phyloP scores from a whole-genome alignment of 805 yeast species.

The Starmerella bombi region DNA sequence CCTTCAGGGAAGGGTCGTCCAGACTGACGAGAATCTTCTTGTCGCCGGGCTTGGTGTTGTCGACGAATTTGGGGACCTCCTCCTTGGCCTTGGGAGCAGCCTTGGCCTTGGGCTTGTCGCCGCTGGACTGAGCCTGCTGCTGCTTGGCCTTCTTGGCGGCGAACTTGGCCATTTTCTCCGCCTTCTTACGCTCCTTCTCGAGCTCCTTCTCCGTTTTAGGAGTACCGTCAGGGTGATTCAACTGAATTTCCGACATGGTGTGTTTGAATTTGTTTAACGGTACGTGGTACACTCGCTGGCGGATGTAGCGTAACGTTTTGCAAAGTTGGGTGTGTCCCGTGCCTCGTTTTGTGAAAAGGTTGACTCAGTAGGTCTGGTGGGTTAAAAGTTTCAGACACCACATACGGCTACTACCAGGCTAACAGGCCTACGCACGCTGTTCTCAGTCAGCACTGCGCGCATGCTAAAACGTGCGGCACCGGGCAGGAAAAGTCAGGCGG shows the following conservation, averaged over 20 bases:
- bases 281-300: not conserved
- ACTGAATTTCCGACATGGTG: conserved; percentile 2
- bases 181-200: conserved; percentile 77
- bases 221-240: conserved; percentile 14
- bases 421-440: no score
- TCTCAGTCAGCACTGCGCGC: no score
- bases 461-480: no score
- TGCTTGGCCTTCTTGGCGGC: conserved; percentile 67
- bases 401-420: no score
- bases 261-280: not conserved
- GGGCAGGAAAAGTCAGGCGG: no score
- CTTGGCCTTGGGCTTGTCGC: conserved; percentile 29
- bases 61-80: conserved; percentile 74
- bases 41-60: conserved; percentile 74
- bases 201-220: conserved; percentile 66
- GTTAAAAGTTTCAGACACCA: no score
- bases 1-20: conserved; percentile 86
- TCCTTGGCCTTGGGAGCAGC: conserved; percentile 57
- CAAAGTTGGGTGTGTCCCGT: not conserved
- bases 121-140: conserved; percentile 28
- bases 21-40: conserved; percentile 77
- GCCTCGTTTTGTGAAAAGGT: no score
- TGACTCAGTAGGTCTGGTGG: no score
- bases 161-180: conserved; percentile 77
- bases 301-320: not conserved